Evolutionary conservation across 345 rosid species (phyloP), one percentile per base, ranked within the genome.

Genomic region (Citrus inodora): DNA sequence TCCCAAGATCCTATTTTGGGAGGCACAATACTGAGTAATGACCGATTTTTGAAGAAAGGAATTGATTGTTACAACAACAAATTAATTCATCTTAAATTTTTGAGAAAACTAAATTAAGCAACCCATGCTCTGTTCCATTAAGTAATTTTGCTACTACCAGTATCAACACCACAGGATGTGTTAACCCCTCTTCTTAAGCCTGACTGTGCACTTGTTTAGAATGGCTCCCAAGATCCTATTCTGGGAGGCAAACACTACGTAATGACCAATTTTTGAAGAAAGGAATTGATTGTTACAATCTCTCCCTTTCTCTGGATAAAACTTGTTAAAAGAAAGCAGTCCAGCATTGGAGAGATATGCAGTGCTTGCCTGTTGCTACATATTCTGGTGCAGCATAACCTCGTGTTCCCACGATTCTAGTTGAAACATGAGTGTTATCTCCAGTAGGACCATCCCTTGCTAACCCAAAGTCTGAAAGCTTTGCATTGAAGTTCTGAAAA

Each of bases 311-410:
- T 68, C 21, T 40, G 21, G 30, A 68, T 68, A 38, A 3, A 67
- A 67, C 51, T 67, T 67, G 19, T 67, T 67, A 9, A 5, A 37
- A 13, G 16, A 33, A 67, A 67, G 17, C 40, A 67, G 71, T 37
- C 28, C 7, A 7, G 37, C 11, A 17, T 37, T 70, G 25, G 28
- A 35, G 72, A 60, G 69, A 76, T 60, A 76, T 40, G 40, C 7
- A 11, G 72, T 60, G 28, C 80, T 27, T 25, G 92, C 98, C 98
- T 82, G 98, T 93, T 4, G 95, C 97, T 32, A 95, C 86, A 73
- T 93, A 95, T 58, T 95, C 98, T 0, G 97, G 97, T 37, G 99
- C 99, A 71, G 99, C 97, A 73, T 93, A 95, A 71, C 99, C 98
- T 67, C 83, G 89, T 56, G 98, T 95, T 82, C 98, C 98, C 7